Evolutionary conservation across 1,284 basidiomycete species (phyloP).

Genomic region (Athelia sp.): DNA sequence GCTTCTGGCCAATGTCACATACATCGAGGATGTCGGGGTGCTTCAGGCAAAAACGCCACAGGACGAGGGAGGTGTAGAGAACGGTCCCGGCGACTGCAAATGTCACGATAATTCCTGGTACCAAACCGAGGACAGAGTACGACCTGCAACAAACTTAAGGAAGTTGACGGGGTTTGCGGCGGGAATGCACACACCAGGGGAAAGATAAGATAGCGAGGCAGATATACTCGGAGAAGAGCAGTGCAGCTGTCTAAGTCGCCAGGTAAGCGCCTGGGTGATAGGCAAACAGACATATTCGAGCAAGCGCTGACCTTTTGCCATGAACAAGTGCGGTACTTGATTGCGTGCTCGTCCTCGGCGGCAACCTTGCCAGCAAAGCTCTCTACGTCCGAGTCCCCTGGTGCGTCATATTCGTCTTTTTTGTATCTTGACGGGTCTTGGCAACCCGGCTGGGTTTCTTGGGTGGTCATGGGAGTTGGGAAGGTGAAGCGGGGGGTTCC

Average conservation of each 20-base stretch:
- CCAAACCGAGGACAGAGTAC: slow-evolving; percentile 52
- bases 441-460: background rate
- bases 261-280: background rate
- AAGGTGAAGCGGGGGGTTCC: too few species aligned
- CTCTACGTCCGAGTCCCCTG: background rate
- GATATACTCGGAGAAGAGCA: slow-evolving; percentile 46
- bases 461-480: background rate
- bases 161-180: slow-evolving; percentile 5
- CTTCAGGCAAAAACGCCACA: slow-evolving; percentile 55
- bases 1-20: slow-evolving; percentile 55
- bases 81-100: slow-evolving; percentile 31
- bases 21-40: slow-evolving; percentile 59
- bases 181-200: slow-evolving; percentile 31
- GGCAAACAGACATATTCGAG: background rate
- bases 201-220: slow-evolving; percentile 48
- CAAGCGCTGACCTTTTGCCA: slow-evolving; percentile 39
- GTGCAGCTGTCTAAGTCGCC: slow-evolving; percentile 32
- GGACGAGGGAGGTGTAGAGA: slow-evolving; percentile 39
- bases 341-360: slow-evolving; percentile 29
- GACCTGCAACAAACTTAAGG: slow-evolving; percentile 29
- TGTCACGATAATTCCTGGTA: slow-evolving; percentile 42
- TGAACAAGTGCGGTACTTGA: slow-evolving; percentile 39
- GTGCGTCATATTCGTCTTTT: background rate
- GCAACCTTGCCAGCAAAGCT: slow-evolving; percentile 21
- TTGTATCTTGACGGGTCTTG: background rate